A percentile compares a stretch with the other conserved stretches of the same genome.
These are phyloP conservation scores for Pseudocercospora vitis DNA, from an alignment of 2,329 filamentous ascomycete genomes.

Conservation along the genomic window DNA sequence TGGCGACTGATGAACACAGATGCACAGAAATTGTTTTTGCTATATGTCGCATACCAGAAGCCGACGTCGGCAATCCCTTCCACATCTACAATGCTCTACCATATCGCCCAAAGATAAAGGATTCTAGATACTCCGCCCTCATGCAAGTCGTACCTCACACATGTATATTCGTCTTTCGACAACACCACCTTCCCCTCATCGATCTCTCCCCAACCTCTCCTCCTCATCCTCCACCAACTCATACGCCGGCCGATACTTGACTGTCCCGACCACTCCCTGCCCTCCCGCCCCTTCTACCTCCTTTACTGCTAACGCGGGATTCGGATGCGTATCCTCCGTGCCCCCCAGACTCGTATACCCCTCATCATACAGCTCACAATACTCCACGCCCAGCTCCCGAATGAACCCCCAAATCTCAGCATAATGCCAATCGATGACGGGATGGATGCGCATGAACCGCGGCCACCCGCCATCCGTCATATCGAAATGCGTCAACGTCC, in stretches of 20 bases:
- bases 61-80: background rate
- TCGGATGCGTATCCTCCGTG: slow-evolving; percentile 82
- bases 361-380: slow-evolving; percentile 81
- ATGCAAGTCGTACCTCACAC: background rate
- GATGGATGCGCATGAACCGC: slow-evolving; percentile 86
- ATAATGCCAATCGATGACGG: slow-evolving; percentile 97
- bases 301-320: slow-evolving; percentile 76
- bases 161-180: background rate
- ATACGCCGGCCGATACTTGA: slow-evolving; percentile 58
- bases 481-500: slow-evolving; percentile 76
- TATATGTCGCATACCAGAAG: too few species aligned
- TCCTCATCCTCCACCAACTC: slow-evolving; percentile 64
- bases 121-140: background rate
- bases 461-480: slow-evolving; percentile 89
- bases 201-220: slow-evolving; percentile 70
- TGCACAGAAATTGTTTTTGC: too few species aligned
- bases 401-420: slow-evolving; percentile 92
- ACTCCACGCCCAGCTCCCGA: slow-evolving; percentile 73
- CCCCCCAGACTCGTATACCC: slow-evolving; percentile 94
- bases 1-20: too few species aligned
- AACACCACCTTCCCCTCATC: background rate
- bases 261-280: slow-evolving; percentile 37
- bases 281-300: too few species aligned
- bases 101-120: background rate
- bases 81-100: background rate